phyloP scores from a whole-genome alignment of 2,329 filamentous ascomycete genomes.

The Fusarium sp. region DNA sequence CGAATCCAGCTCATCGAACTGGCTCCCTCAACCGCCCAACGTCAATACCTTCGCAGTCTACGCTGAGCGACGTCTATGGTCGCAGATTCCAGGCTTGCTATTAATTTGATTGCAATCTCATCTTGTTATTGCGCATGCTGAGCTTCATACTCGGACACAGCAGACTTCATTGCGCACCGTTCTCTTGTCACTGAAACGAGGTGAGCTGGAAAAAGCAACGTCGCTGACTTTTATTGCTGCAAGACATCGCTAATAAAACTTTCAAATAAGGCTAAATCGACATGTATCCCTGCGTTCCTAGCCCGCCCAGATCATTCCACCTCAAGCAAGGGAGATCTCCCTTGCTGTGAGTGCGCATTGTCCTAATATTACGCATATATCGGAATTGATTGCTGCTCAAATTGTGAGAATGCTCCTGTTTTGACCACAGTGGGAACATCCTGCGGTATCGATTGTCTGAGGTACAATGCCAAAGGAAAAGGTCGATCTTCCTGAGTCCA shows the following conservation, averaged over 20 bases:
- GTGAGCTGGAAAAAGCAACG: not conserved
- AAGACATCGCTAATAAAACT: slow-evolving; percentile 18
- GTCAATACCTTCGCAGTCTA: not conserved
- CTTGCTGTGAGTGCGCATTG: not conserved
- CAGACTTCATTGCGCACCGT: not conserved
- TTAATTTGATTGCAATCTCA: not conserved
- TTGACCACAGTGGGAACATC: not conserved
- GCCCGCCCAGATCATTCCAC: slow-evolving; percentile 4
- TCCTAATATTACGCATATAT: slow-evolving; percentile 18
- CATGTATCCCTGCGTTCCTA: slow-evolving; percentile 6
- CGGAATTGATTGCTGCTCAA: slow-evolving; percentile 13
- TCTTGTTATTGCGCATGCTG: not conserved
- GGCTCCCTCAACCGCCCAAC: not conserved
- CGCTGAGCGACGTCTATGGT: not conserved
- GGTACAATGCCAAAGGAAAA: slow-evolving; percentile 43
- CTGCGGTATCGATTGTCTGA: slow-evolving; percentile 22
- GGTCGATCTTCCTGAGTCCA: slow-evolving; percentile 35
- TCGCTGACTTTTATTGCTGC: not conserved
- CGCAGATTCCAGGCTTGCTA: not conserved
- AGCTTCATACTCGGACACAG: not conserved
- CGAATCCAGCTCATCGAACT: not conserved
- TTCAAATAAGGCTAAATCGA: slow-evolving; percentile 7
- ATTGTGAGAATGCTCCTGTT: not conserved
- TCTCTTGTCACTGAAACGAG: not conserved
- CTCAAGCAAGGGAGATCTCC: not conserved